Base-by-base conservation (phyloP, 805 yeast species). In the Metschnikowia bowlesiae region DNA sequence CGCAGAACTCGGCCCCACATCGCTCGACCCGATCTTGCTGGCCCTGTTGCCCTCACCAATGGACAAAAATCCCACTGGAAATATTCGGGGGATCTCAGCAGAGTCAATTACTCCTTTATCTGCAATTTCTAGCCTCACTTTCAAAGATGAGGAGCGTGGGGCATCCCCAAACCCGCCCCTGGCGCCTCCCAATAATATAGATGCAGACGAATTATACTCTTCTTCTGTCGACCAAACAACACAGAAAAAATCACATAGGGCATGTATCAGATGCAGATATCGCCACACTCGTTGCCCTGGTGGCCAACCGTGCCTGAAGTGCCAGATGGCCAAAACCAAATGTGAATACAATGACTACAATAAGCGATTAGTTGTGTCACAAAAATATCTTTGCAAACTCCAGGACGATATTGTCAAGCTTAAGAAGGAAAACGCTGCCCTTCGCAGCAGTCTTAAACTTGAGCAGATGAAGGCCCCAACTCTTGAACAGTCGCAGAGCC, bases 201-300 rank as follows among this genome's bases (percentile, higher is more conserved):
- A 44, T 16, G n/a, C 16, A 18, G 47, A 47, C 18, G 53, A 47
- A 4, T n/a, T 40, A 11, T 8, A 46, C 31, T 31, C 31, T 13
- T 42, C 44, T 41, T 44, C 32, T 6, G 36, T 26, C 35, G 47
- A 45, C 26, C 48, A 48, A 28, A 43, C 28, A 8, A 39, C 35
- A 31, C 68, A 59, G 30, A 71, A 70, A 50, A 54, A 76, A 37
- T 68, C 69, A 8, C 57, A 67, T n/a, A 57, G 71, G 40, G 78
- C 78, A 6, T 86, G 92, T 63, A 78, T 79, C 2, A 68, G 88
- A 41, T 87, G 94, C 62, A 73, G 92, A 32, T 76, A 80, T 44
- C 74, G 89, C 47, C 94, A 87, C 65, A 81, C 84, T 39, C 79
- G 85, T 54, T 87, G 94, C 61, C 89, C 89, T 11, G 90, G 90